Evolutionary conservation across 1,139 yeast genomes (phyloP).

Genomic region (Kluyveromyces marxianus): DNA sequence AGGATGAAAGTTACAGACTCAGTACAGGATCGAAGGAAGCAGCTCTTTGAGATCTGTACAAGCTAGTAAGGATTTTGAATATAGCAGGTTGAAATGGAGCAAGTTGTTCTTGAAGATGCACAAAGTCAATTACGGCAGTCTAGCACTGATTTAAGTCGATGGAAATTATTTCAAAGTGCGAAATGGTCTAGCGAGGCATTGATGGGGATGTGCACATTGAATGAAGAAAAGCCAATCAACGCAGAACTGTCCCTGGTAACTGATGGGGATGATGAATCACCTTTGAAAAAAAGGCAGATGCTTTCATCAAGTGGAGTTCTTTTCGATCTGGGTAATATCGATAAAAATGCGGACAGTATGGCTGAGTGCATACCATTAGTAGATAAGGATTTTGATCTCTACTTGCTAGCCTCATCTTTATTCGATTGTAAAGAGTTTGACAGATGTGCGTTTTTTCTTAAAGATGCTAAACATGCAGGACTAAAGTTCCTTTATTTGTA

Average conservation of each 20-base stretch:
- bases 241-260: slow-evolving; percentile 11
- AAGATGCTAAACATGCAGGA: slow-evolving; percentile 44
- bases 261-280: slow-evolving; percentile 13
- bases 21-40: too few relatives aligned
- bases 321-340: not conserved
- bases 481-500: slow-evolving; percentile 63
- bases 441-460: slow-evolving; percentile 58
- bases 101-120: slow-evolving; percentile 1
- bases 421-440: slow-evolving; percentile 84
- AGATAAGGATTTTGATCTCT: slow-evolving; percentile 37
- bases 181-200: slow-evolving; percentile 84
- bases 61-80: too few relatives aligned
- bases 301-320: not conserved
- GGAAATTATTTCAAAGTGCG: slow-evolving; percentile 59
- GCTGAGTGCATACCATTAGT: slow-evolving; percentile 11
- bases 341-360: not conserved
- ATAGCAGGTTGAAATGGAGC: not conserved
- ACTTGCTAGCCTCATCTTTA: slow-evolving; percentile 61
- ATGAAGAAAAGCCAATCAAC: slow-evolving; percentile 4
- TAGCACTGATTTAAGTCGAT: slow-evolving; percentile 34
- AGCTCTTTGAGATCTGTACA: too few relatives aligned
- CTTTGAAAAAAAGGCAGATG: slow-evolving; percentile 10
- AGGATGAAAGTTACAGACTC: not conserved
- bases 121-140: slow-evolving; percentile 33
- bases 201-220: slow-evolving; percentile 38